These are phyloP conservation scores for Phyllosticta citrichinensis DNA, from an alignment of 2,329 filamentous ascomycete genomes.

Conservation along the genomic window DNA sequence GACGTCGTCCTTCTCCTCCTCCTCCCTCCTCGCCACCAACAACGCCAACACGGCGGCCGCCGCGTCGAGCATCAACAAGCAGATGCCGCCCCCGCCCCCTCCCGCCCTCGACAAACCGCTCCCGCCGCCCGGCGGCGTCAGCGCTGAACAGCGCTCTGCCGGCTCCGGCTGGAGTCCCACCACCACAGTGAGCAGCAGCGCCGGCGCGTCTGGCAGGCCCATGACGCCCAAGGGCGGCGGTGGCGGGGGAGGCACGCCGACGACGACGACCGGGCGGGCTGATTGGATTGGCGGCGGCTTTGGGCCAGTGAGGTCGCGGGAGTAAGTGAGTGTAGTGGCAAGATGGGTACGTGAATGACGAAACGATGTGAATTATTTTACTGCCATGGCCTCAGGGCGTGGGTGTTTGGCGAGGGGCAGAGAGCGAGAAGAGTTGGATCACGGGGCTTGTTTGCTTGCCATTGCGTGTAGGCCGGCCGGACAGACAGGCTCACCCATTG, in stretches of 20 bases:
- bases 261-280: constrained; percentile 2
- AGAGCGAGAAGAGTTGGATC: too few relatives aligned
- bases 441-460: too few relatives aligned
- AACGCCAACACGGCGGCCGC: neutral
- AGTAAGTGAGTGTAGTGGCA: neutral
- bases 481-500: too few relatives aligned
- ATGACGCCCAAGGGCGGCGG: constrained; percentile 2
- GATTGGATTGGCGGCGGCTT: constrained; percentile 5
- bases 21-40: neutral
- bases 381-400: too few relatives aligned
- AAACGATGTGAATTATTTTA: neutral
- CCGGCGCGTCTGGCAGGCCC: neutral
- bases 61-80: neutral
- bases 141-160: neutral
- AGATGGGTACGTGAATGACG: neutral
- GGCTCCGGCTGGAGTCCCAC: neutral
- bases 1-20: too few relatives aligned
- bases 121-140: neutral
- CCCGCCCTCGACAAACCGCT: neutral
- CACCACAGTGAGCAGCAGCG: neutral
- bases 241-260: constrained; percentile 1
- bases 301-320: constrained; percentile 1
- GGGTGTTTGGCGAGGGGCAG: too few relatives aligned
- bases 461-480: too few relatives aligned
- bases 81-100: neutral